Evolutionary conservation across 208 protist genomes (phyloP), one percentile per base, ranked within the genome.

Genomic region (Trichomonas vaginalis): DNA sequence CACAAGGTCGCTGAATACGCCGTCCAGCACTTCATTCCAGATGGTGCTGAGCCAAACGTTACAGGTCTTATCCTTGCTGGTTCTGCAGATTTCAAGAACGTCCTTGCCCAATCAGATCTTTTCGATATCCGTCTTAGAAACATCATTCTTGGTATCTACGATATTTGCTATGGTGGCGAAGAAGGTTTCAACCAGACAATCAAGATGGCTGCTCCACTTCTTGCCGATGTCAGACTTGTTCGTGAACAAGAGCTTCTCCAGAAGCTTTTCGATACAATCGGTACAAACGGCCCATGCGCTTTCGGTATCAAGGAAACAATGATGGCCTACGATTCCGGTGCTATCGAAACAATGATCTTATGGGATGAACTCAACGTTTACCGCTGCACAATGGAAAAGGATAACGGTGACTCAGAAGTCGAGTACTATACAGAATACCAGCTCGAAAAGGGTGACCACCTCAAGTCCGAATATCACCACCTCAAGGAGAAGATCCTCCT

Each of bases 151-250:
- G 99, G 99, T 96, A 98, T 99, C 83, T 98, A 99, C 14, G 99
- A 99, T 97, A 98, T 99, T 45, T 98, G 98, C 23, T 99, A 99
- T 97, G 99, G 99, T 51, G 99, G 99, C 95, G 99, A 99, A 95
- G 99, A 99, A 90, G 99, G 99, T 47, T 99, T 99, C 96, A 99
- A 99, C 97, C 99, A 99, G 82, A 99, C 99, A 37, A 99, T 99
- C 96, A 99, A 99, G 96, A 97, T 99, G 35, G 97, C 98, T 27
- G 97, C 98, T 0, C 99, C 99, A 70, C 96, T 97, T 37, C 97
- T 99, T 12, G 97, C 97, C 12, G 98, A 99, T 88, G 99, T 99
- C 48, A 99, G 99, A 97, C 99, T 99, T 80, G 97, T 99, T 88
- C 97, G 99, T 97, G 99, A 99, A 97, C 99, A 99, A 97, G 99